Evolutionary conservation across 345 rosid species (phyloP), one percentile per base, ranked within the genome.

Genomic region (Cardiospermum halicacabum): DNA sequence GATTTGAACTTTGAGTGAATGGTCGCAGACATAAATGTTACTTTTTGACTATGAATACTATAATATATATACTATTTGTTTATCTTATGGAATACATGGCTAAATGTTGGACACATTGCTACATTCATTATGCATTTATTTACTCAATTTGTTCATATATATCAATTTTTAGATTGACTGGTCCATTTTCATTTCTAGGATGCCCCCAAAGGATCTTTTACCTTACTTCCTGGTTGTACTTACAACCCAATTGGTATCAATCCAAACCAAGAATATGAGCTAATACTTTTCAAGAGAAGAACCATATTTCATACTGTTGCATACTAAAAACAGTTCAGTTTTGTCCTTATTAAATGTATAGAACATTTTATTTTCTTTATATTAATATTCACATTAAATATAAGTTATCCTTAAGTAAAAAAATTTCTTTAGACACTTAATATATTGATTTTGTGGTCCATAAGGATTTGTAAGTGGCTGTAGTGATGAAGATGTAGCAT

Each of bases 381-480:
- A 21, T 43, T 21, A 27, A 26, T 53, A 16, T 22, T 58, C 2
- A 45, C 8, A 18, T 66, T 15, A 8, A 34, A 30, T n/a, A 43
- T 34, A 68, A 22, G 10, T 19, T 56, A 26, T 42, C 50, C 28
- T 18, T 31, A 63, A 43, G 3, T 34, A 37, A 56, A 7, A 3
- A 32, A 7, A 2, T 1, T 7, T 27, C 10, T 31, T 25, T 16
- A 18, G 19, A 53, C 31, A 18, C 43, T 58, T 15, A 31, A 40
- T 60, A 62, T 66, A 15, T 50, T 22, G 64, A 56, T n/a, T 53
- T 16, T 22, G 72, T 30, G 45, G 56, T 59, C 62, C 66, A 0
- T 50, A 94, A 97, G 99, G 99, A 62, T 94, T 94, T 79, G 99
- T 97, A 49, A 94, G 97, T 76, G 97, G 99, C 74, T 87, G 99